Evolutionary conservation across 176 grass and related monocot genomes (phyloP).

Genomic region (Alopecurus myosuroides): DNA sequence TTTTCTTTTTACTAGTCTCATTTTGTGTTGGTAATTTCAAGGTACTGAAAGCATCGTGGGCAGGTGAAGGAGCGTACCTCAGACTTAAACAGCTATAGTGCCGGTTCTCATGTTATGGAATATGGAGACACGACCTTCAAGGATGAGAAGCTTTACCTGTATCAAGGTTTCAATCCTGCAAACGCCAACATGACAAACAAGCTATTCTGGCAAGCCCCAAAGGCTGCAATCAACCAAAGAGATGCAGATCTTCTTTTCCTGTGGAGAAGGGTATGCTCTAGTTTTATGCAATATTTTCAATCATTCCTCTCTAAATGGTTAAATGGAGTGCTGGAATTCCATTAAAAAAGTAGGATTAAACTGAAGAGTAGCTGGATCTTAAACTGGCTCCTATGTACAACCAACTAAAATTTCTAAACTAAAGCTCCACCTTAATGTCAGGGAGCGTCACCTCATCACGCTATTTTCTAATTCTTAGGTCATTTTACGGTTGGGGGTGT

Average conservation of each 20-base stretch:
- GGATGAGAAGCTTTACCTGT: constrained; percentile 71
- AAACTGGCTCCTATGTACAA: background rate
- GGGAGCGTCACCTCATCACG: background rate
- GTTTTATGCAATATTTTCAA: background rate
- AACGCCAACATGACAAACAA: constrained; percentile 59
- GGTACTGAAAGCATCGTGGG: background rate
- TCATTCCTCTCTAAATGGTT: background rate
- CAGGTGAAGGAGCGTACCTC: constrained; percentile 88
- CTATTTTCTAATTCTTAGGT: background rate
- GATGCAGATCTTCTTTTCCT: constrained; percentile 85
- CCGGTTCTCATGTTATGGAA: constrained; percentile 92
- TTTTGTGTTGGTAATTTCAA: background rate
- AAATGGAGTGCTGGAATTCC: background rate
- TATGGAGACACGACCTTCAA: constrained; percentile 84
- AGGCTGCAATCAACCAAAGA: constrained; percentile 66
- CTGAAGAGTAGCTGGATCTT: background rate
- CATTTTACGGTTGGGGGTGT: background rate
- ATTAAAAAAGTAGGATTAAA: background rate
- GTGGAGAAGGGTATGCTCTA: constrained; percentile 58
- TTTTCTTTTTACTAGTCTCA: background rate
- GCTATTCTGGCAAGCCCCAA: constrained; percentile 20
- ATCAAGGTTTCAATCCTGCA: constrained; percentile 82
- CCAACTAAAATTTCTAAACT: background rate
- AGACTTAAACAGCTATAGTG: constrained; percentile 26
- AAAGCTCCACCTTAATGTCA: background rate